Base-by-base conservation (phyloP, 2,329 filamentous ascomycete genomes). In the Didymella arachidicola region DNA sequence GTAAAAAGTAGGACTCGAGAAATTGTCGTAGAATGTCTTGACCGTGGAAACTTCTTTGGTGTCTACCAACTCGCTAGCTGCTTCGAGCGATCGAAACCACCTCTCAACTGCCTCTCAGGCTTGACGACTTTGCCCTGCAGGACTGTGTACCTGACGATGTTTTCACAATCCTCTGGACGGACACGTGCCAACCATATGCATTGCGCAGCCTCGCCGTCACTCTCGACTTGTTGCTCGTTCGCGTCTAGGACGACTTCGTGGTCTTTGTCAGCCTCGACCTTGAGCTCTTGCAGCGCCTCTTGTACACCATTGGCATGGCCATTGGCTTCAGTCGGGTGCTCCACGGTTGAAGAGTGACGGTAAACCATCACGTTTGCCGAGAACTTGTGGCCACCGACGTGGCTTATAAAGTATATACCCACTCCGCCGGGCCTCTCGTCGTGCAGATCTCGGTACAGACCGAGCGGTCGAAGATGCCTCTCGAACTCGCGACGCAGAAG, bases 371-470 rank as follows among this genome's bases (percentile, higher is more conserved):
- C 87, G 71, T 99, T 99, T 27, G 95, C 95, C 45, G 89, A 88
- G 79, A 96, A 98, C 80, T 97, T 97, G 81, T 99, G 95, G 0
- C 95, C 95, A 27, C 95, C 95, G 2, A 97, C 93, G 73, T 99
- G 95, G 66, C 88, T 94, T 72, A 98, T 96, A 74, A 97, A 98
- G 79, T 97, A 97, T 64, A 99, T 91, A 0, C 92, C 94, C 6
- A 97, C 94, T 12, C 95, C 95, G 11, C 94, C 94, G 0, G 93
- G 92, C 57, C 95, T 82, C 76, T 93, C 88, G 75, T 99, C 95
- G 72, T 96, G 87, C 45, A 95, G 79, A 73, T 98, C 94, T 29
- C 95, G 88, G 76, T 90, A 93, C 19, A 99, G 80, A 0, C 93
- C 93, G 12, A 96, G 81, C 1, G 91, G 90, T 0, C 93, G 88